These are phyloP conservation scores for Kluyveromyces marxianus DNA, from an alignment of 1,139 yeast genomes.

Conservation along the genomic window DNA sequence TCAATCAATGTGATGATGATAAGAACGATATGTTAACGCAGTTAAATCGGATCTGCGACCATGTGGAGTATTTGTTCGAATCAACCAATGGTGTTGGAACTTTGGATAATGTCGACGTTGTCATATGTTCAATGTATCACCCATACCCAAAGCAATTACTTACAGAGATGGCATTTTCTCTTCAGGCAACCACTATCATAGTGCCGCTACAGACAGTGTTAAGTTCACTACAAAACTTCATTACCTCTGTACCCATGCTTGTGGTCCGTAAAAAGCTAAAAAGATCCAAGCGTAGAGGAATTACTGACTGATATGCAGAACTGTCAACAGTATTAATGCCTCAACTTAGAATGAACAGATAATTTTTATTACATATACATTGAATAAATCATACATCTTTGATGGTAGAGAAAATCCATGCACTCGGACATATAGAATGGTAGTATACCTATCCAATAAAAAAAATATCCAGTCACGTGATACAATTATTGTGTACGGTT, in stretches of 20 bases:
- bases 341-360: too few relatives aligned
- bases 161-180: slow-evolving; percentile 72
- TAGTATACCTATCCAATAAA: too few relatives aligned
- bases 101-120: slow-evolving; percentile 22
- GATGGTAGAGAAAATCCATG: too few relatives aligned
- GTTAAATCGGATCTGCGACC: slow-evolving; percentile 16
- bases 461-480: too few relatives aligned
- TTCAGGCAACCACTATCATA: slow-evolving; percentile 75
- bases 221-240: slow-evolving; percentile 26
- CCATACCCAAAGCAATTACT: slow-evolving; percentile 83
- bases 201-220: slow-evolving; percentile 36
- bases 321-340: background rate
- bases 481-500: too few relatives aligned
- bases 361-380: background rate
- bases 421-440: too few relatives aligned
- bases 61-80: slow-evolving; percentile 25
- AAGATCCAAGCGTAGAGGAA: slow-evolving; percentile 49
- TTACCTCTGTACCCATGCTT: slow-evolving; percentile 76
- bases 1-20: slow-evolving; percentile 25
- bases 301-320: slow-evolving; percentile 13
- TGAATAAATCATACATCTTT: too few relatives aligned
- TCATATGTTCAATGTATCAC: slow-evolving; percentile 38
- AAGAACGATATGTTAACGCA: slow-evolving; percentile 13
- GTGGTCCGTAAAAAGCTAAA: slow-evolving; percentile 80
- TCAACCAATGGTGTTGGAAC: slow-evolving; percentile 20